Evolutionary conservation across 805 yeast species (phyloP), one percentile per base, ranked within the genome.

Genomic region (Suhomyces sp.): DNA sequence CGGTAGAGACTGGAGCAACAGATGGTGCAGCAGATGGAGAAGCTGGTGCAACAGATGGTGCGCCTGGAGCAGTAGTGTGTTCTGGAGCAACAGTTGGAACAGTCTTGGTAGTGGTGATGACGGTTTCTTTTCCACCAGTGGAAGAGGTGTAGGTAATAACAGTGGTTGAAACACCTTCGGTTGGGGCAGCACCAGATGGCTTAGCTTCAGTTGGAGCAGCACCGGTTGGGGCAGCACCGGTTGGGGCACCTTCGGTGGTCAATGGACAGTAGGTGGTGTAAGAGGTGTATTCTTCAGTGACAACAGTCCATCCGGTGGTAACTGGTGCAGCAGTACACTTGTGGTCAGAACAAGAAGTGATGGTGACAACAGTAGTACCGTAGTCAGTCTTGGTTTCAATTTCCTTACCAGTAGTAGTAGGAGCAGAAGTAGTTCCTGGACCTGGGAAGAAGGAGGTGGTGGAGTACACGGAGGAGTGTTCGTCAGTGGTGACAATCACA

Each of bases 181-280:
- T 41, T 24, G 52, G 44, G 24, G 49, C 47, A 27, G 49, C 31
- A 29, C 33, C 31, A 41, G 50, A 29, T 17, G 49, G 19, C 8
- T 27, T 19, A 19, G 22, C 49, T 12, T 22, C 27, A 33, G 36
- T 3, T n/a, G 36, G 47, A 2, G 44, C 35, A 19, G 49, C 19
- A 13, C 29, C 31, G 27, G 50, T 36, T 17, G 49, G 19, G 8
- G 41, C 33, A 35, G 46, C 51, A 15, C 35, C 49, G 31, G 42
- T 47, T 27, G 49, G 31, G 33, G 48, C 24, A 9, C 27, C 29
- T n/a, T 42, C 51, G 26, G 53, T 41, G 24, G 62, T 36, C 57
- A 67, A 48, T 60, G 72, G 72, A 57, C 72, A 69, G 70, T 65
- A 69, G 44, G 73, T 69, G 61, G 72, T 68, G 68, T 67, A 69